Evolutionary conservation across 2,329 filamentous ascomycete species (phyloP).

Genomic region (Mollisiaceae sp.): DNA sequence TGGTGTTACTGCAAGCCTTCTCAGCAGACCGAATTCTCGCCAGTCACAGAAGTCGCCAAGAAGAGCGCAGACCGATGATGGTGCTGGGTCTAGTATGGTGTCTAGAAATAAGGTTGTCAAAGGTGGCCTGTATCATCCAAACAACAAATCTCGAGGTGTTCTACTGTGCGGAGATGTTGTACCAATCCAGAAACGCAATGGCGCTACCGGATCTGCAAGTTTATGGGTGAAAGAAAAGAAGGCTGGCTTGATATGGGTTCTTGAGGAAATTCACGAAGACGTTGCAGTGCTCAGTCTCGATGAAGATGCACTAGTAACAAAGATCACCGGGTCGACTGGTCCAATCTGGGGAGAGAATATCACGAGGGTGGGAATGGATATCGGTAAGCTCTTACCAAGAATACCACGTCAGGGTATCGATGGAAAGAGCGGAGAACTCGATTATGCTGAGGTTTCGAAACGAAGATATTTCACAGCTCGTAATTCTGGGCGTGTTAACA

Average conservation of each 20-base stretch:
- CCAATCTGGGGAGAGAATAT: constrained; percentile 83
- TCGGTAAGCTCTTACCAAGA: constrained; percentile 79
- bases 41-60: constrained; percentile 51
- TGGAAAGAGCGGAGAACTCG: constrained; percentile 72
- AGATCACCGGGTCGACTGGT: constrained; percentile 75
- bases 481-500: constrained; percentile 76
- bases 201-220: constrained; percentile 87
- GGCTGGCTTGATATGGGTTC: constrained; percentile 92
- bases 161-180: constrained; percentile 97
- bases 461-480: constrained; percentile 84
- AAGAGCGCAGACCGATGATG: constrained; percentile 69
- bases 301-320: constrained; percentile 74
- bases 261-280: constrained; percentile 97
- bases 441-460: constrained; percentile 75
- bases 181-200: constrained; percentile 95
- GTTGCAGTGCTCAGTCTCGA: constrained; percentile 79
- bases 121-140: constrained; percentile 60
- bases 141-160: constrained; percentile 83
- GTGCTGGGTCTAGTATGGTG: constrained; percentile 53
- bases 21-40: constrained; percentile 74
- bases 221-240: constrained; percentile 99
- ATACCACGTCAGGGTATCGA: constrained; percentile 79
- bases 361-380: constrained; percentile 70
- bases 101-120: constrained; percentile 52
- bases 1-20: constrained; percentile 78